Evolutionary conservation across 768 basidiomycete species (phyloP), one percentile per base, ranked within the genome.

Genomic region (Nidularia pulvinata): DNA sequence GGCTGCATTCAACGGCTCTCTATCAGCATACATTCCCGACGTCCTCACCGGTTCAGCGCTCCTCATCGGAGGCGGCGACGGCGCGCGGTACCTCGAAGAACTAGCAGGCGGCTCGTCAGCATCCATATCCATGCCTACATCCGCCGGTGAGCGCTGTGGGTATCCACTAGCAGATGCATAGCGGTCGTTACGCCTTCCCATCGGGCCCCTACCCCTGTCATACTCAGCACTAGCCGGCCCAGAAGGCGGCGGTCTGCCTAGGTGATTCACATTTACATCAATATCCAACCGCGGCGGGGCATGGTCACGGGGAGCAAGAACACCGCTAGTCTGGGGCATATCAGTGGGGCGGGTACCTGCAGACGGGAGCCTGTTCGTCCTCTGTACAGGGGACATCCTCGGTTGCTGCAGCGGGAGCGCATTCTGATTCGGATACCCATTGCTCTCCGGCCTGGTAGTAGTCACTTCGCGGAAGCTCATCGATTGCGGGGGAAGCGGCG

Each of bases 401-500:
- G 16, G n/a, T 19, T 47, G 46, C n/a, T 47, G 32, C 16, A 14
- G 19, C 6, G 32, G 33, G 25, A 34, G 46, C 47, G n/a, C 48
- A 43, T 34, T 32, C 5, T 51, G 25, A 25, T 46, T 32, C 53
- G 37, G 13, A 48, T 49, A 46, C 46, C 46, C 50, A 54, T 46
- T 56, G 57, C 46, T 47, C 54, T 51, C 2, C 55, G 43, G 30
- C 57, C 57, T 49, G 25, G 4, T 4, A 25, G 25, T 25, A 25
- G 25, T 4, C 4, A 25, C 25, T 25, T 69, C 69, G 13, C 65
- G 69, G 53, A 76, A 81, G 6, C 70, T 69, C 16, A 65, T 61
- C 4, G 60, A 57, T 61, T 82, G 80, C 9, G 79, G 73, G 2
- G 79, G 78, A 9, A 82, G 65, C 0, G 79, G 80, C 1, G 56